phyloP scores from a whole-genome alignment of 192 early-diverging fungal genomes.

The Backusella tuberculispora region DNA sequence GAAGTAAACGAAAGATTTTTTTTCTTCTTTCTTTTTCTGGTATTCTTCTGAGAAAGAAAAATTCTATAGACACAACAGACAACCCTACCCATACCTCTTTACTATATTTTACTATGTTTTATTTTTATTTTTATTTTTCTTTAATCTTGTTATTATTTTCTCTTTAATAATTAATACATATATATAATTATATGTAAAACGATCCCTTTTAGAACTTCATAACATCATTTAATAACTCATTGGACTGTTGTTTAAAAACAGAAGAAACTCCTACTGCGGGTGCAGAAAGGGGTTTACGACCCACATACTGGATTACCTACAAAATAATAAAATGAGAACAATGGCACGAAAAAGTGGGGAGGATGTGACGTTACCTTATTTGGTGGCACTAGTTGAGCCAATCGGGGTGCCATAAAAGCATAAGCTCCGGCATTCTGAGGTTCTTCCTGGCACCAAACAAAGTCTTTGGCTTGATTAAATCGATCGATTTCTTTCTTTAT shows the following conservation, averaged over 20 bases:
- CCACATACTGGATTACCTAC: conserved; percentile 65
- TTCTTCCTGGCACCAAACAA: conserved; percentile 89
- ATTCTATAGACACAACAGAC: neutral
- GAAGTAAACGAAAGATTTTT: neutral
- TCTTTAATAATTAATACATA: neutral
- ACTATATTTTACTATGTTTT: neutral
- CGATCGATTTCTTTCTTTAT: conserved; percentile 63
- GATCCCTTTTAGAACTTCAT: conserved; percentile 11
- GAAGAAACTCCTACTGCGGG: conserved; percentile 80
- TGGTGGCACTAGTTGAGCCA: conserved; percentile 74
- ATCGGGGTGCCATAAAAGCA: conserved; percentile 84
- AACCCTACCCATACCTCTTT: neutral
- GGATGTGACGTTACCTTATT: conserved; percentile 36
- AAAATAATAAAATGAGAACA: conserved; percentile 19
- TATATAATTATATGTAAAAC: neutral
- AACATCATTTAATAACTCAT: conserved; percentile 30
- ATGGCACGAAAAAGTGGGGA: neutral
- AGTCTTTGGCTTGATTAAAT: conserved; percentile 61
- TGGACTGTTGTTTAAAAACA: conserved; percentile 72
- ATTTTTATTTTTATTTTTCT: no score
- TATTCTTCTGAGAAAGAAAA: no score
- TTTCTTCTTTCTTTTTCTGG: neutral
- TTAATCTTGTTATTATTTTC: no score
- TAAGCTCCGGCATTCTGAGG: conserved; percentile 93
- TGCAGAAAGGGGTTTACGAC: conserved; percentile 71